These are phyloP conservation scores for Xylariaceae sp. DNA, from an alignment of 2,329 filamentous ascomycete species.

Conservation along the genomic window DNA sequence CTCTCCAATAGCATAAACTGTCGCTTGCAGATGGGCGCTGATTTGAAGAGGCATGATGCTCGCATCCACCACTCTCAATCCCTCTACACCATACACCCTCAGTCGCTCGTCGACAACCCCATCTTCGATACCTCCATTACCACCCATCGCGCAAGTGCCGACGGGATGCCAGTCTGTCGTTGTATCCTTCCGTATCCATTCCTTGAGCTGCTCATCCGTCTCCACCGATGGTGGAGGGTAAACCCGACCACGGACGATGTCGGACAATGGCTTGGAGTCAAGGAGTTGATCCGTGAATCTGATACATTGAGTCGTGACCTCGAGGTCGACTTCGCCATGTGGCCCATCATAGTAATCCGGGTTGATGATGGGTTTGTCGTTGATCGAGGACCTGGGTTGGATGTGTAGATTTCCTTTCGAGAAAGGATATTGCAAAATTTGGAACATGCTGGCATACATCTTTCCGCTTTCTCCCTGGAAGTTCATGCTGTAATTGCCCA, in stretches of 20 bases:
- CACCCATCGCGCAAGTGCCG: constrained; percentile 44
- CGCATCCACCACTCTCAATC: constrained; percentile 22
- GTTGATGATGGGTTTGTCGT: constrained; percentile 37
- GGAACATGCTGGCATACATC: constrained; percentile 47
- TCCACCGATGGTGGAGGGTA: constrained; percentile 8
- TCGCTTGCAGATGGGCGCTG: constrained; percentile 21
- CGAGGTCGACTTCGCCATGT: constrained; percentile 41
- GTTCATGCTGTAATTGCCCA: constrained; percentile 45
- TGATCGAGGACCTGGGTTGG: constrained; percentile 9
- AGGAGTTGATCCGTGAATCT: constrained; percentile 40
- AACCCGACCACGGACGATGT: constrained; percentile 33
- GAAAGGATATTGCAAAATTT: constrained; percentile 52
- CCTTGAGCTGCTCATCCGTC: constrained; percentile 27
- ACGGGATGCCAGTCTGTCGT: constrained; percentile 39
- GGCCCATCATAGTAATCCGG: constrained; percentile 40
- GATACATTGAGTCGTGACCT: constrained; percentile 41
- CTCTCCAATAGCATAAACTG: constrained; percentile 24
- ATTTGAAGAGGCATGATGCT: constrained; percentile 23
- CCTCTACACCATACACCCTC: constrained; percentile 20
- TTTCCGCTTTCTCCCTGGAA: constrained; percentile 33
- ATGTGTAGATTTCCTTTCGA: constrained; percentile 49
- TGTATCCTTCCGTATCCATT: constrained; percentile 37
- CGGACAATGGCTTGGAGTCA: constrained; percentile 35
- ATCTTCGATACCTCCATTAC: constrained; percentile 14
- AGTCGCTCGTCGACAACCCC: constrained; percentile 29